Evolutionary conservation across 768 basidiomycete genomes (phyloP), one percentile per base, ranked within the genome.

Genomic region (Podaxis sp.): DNA sequence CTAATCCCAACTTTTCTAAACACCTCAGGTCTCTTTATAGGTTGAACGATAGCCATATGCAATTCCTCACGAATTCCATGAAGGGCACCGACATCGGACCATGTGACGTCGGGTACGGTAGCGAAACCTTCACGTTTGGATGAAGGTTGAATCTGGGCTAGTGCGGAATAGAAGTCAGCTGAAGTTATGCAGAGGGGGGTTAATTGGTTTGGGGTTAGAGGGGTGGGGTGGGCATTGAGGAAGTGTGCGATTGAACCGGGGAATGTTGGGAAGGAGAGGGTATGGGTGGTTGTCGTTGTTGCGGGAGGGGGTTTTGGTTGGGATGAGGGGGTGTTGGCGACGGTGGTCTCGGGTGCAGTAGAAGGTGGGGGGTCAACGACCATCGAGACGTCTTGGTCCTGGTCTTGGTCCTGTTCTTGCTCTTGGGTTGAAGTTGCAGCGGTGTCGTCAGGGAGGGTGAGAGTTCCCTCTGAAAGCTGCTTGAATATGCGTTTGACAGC

Each of bases 71-170:
- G 79, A 2, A 87, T 90, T 1, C 74, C 81, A 62, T 90, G 87
- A n/a, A 98, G 79, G 1, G 96, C 97, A 21, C 97, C 97, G 50
- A 99, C 82, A 69, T 98, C 95, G 1, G 88, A 79, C 96, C 97
- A 99, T 0, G 91, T 90, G 1, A 98, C 92, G 66, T 95, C 93
- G 0, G 97, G 97, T 3, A 98, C 90, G 0, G 97, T 98, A 4
- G 97, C 90, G 66, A 99, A 99, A 3, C 97, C 97, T 78, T 99
- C 97, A 46, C 97, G 90, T 71, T 95, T 95, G 5, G 96, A 93
- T 0, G 95, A 97, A 0, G 96, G 97, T 69, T 98, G 97, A 0
- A 98, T 88, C 54, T 95, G 83, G 57, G 84, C 81, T n/a, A 98
- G 81, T 0, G 97, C 96, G 7, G 77, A 75, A 4, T 71, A 74